Evolutionary conservation across 1,284 basidiomycete species (phyloP).

Genomic region (Tilletia caries): DNA sequence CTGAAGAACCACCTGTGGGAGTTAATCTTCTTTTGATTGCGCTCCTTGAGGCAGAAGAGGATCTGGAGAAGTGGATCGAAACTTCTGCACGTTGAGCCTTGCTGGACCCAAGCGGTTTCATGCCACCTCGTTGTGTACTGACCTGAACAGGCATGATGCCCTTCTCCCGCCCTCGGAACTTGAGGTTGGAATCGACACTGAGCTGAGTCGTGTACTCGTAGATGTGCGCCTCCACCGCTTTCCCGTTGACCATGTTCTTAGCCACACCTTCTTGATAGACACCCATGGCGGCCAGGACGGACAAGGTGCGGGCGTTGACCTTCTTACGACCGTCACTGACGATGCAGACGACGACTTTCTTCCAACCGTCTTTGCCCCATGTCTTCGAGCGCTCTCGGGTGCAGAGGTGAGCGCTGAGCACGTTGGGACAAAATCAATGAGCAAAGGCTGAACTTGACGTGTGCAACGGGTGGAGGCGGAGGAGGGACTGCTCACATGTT

Average conservation of each 20-base stretch:
- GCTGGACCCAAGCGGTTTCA: too few relatives aligned
- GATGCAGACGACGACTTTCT: slow-evolving; percentile 83
- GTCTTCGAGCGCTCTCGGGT: slow-evolving; percentile 78
- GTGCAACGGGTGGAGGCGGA: not conserved
- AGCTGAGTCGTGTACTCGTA: slow-evolving; percentile 71
- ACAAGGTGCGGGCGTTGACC: slow-evolving; percentile 79
- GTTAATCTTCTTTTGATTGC: slow-evolving; percentile 73
- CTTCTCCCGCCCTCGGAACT: slow-evolving; percentile 75
- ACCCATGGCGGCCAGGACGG: slow-evolving; percentile 73
- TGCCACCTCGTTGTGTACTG: slow-evolving; percentile 20
- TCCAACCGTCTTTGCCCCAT: slow-evolving; percentile 96
- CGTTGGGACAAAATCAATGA: not conserved
- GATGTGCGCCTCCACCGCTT: slow-evolving; percentile 82
- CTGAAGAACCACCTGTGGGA: slow-evolving; percentile 56
- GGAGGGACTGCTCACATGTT: slow-evolving; percentile 30
- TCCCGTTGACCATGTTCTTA: slow-evolving; percentile 80
- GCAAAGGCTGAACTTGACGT: slow-evolving; percentile 56
- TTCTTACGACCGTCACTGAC: slow-evolving; percentile 78
- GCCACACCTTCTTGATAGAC: slow-evolving; percentile 88
- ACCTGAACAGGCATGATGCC: slow-evolving; percentile 53
- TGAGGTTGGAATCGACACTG: slow-evolving; percentile 73
- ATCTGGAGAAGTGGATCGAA: slow-evolving; percentile 68
- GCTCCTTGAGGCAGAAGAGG: slow-evolving; percentile 90
- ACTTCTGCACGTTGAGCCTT: too few relatives aligned
- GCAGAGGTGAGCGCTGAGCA: slow-evolving; percentile 63